Evolutionary conservation across 108 stramenopile species (phyloP), one percentile per base, ranked within the genome.

Genomic region (Conticribra weissflogii): DNA sequence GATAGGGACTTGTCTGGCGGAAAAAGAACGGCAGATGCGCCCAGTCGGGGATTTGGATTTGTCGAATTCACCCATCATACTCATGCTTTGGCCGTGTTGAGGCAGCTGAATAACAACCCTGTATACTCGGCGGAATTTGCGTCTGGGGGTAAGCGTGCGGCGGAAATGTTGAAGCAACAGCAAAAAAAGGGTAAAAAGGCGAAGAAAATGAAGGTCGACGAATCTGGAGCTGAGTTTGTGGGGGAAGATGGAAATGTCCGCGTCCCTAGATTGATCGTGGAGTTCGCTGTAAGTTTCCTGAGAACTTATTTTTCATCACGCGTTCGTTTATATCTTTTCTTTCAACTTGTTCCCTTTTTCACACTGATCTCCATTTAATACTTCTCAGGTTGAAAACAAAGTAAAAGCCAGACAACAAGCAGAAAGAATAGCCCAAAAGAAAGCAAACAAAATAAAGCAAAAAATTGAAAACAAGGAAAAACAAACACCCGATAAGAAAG

Each of bases 41-140:
- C 84, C 2, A 95, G 94, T 53, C 88, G 94, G 59, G 99, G 99
- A 19, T 99, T 96, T 80, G 99, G 86, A n/a, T 99, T 99, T 85
- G 96, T 93, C 25, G 97, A 99, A 74, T 99, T 98, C 68, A 80
- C 84, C 7, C 85, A 97, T 71, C 99, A 99, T 84, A 84, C 83
- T 15, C 95, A 96, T 84, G 98, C 99, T 4, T 76, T 99, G 57
- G 97, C 97, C 2, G 96, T 94, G 46, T 79, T 99, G 47, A 89
- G 99, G 12, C 87, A 92, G 54, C 68, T 98, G 61, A 99, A 99
- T 81, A 97, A 99, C 83, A 98, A 99, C 77, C 87, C 97, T 0
- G 63, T 69, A 1, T 98, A 92, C 68, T 82, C 88, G 28, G 65
- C 62, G 44, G 85, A 91, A 45, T 91, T 81, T 66, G 87, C 74